Base-by-base conservation (phyloP, 2,329 filamentous ascomycete species). In the Arachnomyces sp. region DNA sequence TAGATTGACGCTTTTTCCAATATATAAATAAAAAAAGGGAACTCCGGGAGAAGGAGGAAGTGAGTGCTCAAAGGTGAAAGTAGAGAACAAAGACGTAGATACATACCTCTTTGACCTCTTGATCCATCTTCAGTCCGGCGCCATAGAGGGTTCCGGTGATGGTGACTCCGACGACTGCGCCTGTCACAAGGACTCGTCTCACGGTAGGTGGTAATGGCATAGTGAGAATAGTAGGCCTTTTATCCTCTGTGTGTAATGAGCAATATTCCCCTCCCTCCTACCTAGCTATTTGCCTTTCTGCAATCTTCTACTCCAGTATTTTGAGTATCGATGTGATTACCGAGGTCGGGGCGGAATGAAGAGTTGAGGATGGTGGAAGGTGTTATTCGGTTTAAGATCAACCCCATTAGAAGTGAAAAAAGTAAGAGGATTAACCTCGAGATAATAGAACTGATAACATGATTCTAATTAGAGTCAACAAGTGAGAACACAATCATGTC, bases 91-190 rank as follows among this genome's bases (percentile, higher is more conserved):
- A 15, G 12, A 14, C 11, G 12, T 37, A 28, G 15, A 28, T 37
- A 36, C 43, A 36, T 35, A 47, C 42, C 45, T 52, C 43, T 47
- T 43, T 44, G 34, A 48, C 45, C 45, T 42, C 39, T 40, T 42
- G 48, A 40, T 45, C 52, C 46, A 41, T 56, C 41, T 53, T 59
- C 44, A 81, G 47, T 5, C 71, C 69, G 14, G 78, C 78, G 16
- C 78, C 78, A 50, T 78, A 80, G 45, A 74, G 67, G 4, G 75
- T 68, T 38, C 78, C 77, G 1, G 69, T 70, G 5, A 72, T 71
- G 1, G 76, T 78, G 34, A 78, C 69, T 12, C 72, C 68, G 7
- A 73, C 68, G 13, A 80, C 68, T 3, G 72, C 67, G 28, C 65
- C 70, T 1, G 78, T 77, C 49, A 78, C 56, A 13, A 78, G 62